Base-by-base conservation (phyloP, 2,329 filamentous ascomycete genomes). In the Zymoseptoria pseudotritici region DNA sequence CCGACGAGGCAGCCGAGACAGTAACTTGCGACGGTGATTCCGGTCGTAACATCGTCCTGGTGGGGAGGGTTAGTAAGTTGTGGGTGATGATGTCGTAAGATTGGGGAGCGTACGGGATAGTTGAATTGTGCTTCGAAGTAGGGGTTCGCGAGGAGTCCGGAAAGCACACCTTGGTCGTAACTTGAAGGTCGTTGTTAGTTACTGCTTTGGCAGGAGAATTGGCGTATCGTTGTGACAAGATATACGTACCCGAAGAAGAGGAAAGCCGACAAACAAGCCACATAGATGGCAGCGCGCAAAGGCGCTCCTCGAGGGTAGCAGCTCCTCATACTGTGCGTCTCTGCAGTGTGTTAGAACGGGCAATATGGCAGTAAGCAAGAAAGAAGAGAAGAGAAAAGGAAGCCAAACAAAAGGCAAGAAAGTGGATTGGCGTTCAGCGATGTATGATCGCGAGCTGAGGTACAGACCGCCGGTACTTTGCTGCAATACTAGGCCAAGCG, bases 1-100 rank as follows among this genome's bases (percentile, higher is more conserved):
- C 83, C 83, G 54, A 85, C 71, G 69, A 86, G 84, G 67, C 82
- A 85, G 11, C 83, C 83, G 29, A 86, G 75, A 36, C 84, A 81
- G 67, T 85, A 84, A 55, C 83, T 79, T 2, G 72, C 73, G 1
- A 75, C 73, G 9, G 74, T 75, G 58, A 75, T 75, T 6, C 73
- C 73, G 24, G 58, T 61, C n/a, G 58, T 63, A 21, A 60, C 61
- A 54, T 53, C 56, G 50, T 63, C 58, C 57, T 19, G 8, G 36
- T n/a, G 36, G 36, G 10, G 36, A 46, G 36, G 13, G 11, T 46
- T 46, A n/a, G 36, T 17, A 36, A 17, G 8, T n/a, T 8, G 7
- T 58, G 19, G 56, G 53, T 19, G 21, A 13, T 20, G 20, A 9
- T 31, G 70, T 70, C n/a, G 55, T 56, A 20, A 20, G 24, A 55